Evolutionary conservation across 164 flowering plant species (phyloP).

Genomic region (Vitis amurensis): DNA sequence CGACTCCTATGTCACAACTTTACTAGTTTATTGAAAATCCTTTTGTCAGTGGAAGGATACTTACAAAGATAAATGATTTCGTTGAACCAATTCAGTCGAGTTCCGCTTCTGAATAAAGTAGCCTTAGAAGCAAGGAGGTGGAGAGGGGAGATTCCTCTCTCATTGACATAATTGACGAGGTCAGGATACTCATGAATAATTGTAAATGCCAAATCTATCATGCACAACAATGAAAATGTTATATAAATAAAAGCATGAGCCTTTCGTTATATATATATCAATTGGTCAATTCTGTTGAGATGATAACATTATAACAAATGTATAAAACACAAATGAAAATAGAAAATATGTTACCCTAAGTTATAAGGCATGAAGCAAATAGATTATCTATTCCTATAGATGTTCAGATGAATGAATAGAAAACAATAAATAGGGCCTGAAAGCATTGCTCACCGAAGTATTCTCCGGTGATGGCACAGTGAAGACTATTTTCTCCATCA

Average conservation of each 20-base stretch:
- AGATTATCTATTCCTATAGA: too few species aligned
- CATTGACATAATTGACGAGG: conserved; percentile 19
- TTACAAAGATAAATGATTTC: conserved; percentile 31
- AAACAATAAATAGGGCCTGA: too few species aligned
- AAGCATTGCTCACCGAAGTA: conserved; percentile 21
- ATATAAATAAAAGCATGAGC: too few species aligned
- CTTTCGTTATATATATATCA: too few species aligned
- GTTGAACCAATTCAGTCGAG: conserved; percentile 7
- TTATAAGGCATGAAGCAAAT: too few species aligned
- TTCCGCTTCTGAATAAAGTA: conserved; percentile 34
- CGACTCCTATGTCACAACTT: too few species aligned
- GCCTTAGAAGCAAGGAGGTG: conserved; percentile 40
- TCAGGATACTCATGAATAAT: conserved; percentile 20
- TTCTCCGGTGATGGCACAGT: conserved; percentile 32
- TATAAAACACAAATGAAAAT: too few species aligned
- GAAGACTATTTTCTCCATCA: conserved; percentile 36
- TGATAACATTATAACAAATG: too few species aligned
- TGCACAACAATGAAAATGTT: too few species aligned
- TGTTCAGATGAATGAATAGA: too few species aligned
- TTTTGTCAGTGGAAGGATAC: background rate
- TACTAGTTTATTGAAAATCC: background rate
- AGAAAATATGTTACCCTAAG: too few species aligned
- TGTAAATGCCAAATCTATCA: conserved; percentile 38
- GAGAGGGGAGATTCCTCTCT: conserved; percentile 37
- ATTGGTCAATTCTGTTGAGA: too few species aligned